A percentile compares a stretch with the other conserved stretches of the same genome.
Evolutionary conservation across 1,139 yeast species (phyloP).

Genomic region (Arxiozyma telluris): DNA sequence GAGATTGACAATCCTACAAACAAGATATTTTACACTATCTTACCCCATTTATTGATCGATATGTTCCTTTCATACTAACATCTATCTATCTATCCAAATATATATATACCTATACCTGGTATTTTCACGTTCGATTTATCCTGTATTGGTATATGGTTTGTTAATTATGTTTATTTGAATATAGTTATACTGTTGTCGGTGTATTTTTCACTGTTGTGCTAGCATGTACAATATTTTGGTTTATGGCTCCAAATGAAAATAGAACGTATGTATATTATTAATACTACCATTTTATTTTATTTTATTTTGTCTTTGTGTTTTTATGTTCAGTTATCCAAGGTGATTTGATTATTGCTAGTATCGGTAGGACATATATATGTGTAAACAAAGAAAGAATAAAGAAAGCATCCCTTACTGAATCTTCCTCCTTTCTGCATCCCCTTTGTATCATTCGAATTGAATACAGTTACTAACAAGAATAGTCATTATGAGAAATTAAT

Average conservation of each 20-base stretch:
- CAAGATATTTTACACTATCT: background rate
- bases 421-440: background rate
- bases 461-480: background rate
- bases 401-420: background rate
- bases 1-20: background rate
- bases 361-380: no score
- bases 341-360: no score
- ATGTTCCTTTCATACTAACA: background rate
- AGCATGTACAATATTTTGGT: slow-evolving; percentile 50
- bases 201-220: slow-evolving; percentile 55
- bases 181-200: slow-evolving; percentile 63
- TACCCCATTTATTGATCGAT: background rate
- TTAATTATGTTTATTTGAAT: background rate
- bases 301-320: no score
- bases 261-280: slow-evolving; percentile 36
- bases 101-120: no score
- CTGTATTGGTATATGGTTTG: background rate
- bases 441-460: no score
- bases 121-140: no score
- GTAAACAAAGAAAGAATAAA: no score
- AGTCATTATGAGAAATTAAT: background rate
- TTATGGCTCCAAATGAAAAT: slow-evolving; percentile 43
- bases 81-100: no score
- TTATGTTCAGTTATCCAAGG: no score
- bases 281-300: background rate